Base-by-base conservation (phyloP, 352 stramenopile species). In the Peronospora destructor region DNA sequence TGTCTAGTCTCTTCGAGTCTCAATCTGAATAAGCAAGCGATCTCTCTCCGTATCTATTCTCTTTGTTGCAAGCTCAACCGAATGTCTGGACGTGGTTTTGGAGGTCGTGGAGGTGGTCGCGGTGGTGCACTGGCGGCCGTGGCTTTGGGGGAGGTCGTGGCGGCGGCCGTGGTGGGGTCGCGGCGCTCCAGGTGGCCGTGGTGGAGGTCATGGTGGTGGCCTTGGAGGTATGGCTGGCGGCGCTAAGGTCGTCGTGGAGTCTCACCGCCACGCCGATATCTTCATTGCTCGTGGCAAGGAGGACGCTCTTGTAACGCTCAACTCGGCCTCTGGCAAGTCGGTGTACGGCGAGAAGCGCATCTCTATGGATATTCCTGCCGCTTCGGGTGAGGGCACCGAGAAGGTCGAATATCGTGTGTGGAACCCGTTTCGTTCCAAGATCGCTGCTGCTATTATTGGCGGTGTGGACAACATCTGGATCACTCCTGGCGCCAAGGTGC, bases 331-430 rank as follows among this genome's bases (percentile, higher is more conserved):
- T 23, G 96, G 96, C 65, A 98, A 98, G 81, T 89, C 62, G n/a
- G 97, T 99, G 30, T 99, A 99, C 76, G 97, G 96, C 53, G 97
- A 99, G 74, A 99, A 99, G 81, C 83, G 94, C 63, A 98, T 99
- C 59, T 98, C 86, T 40, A 96, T 99, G 2, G 97, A 99, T 48
- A 93, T 95, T 30, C 84, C 94, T 6, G 71, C 85, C 10, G 85
- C 91, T 33, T 85, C 79, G 41, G 80, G 88, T 33, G 87, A 95
- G 57, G 84, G 85, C 47, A 87, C 87, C 0, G 87, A 94, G 58
- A 99, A 99, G 85, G 87, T 98, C 28, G 97, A 99, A 76, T 99
- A 99, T 78, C 92, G 97, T 56, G 95, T 99, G 52, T 99, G 97
- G 97, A 99, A 99, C 82, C 97, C 97, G 53, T 99, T 99, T 87